Percentiles rank a stretch among this genome's conserved stretches.
phyloP scores from a whole-genome alignment of 768 basidiomycete species.

The Suillus tomentosus region DNA sequence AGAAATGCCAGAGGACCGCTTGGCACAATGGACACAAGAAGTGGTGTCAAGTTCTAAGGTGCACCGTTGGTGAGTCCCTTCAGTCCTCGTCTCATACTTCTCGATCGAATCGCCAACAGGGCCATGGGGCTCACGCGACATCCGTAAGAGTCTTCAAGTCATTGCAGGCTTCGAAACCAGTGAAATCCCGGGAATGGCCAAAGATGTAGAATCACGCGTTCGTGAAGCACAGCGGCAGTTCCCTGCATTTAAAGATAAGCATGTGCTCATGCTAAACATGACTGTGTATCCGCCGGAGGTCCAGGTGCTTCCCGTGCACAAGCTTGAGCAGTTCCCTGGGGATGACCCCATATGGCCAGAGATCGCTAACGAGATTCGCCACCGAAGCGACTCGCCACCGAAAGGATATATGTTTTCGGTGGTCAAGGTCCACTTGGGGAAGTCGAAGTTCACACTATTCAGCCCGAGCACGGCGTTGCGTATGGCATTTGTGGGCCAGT shows the following conservation, averaged over 20 bases:
- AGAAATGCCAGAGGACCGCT: constrained; percentile 1
- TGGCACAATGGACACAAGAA: constrained; percentile 2
- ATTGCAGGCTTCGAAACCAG: neutral
- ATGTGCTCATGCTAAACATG: neutral
- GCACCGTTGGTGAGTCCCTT: neutral
- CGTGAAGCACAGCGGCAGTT: neutral
- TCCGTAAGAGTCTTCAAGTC: neutral
- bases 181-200: neutral
- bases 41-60: constrained; percentile 2
- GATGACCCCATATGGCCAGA: neutral
- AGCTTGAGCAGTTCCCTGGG: neutral
- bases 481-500: neutral
- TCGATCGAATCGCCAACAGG: neutral
- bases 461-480: neutral
- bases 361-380: neutral
- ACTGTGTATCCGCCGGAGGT: neutral
- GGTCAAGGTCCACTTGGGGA: neutral
- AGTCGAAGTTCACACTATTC: neutral
- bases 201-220: neutral
- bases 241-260: neutral
- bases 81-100: neutral
- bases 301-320: neutral
- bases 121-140: neutral
- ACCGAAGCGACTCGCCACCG: neutral
- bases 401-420: neutral